Conservation (phyloP, 768 basidiomycete genomes). For the Amanita molliuscula region DNA sequence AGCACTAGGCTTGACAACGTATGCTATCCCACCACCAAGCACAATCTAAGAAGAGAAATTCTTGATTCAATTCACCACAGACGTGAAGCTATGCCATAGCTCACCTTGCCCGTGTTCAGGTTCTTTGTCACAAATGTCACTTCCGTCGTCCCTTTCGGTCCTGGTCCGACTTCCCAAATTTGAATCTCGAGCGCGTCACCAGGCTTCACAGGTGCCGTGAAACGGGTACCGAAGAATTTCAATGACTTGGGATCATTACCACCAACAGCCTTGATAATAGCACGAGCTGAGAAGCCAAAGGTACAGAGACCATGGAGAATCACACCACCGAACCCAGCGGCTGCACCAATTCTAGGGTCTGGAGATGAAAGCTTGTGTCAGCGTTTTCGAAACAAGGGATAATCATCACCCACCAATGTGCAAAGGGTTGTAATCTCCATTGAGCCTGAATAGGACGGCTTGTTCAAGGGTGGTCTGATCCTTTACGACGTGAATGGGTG, state of each 20-base stretch:
- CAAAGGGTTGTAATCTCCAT: slow-evolving; percentile 72
- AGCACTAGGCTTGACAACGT: slow-evolving; percentile 35
- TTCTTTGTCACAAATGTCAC: slow-evolving; percentile 56
- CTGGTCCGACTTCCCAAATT: slow-evolving; percentile 68
- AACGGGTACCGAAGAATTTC: slow-evolving; percentile 60
- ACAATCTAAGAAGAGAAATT: slow-evolving; percentile 23
- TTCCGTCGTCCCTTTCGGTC: slow-evolving; percentile 48
- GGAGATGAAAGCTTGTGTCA: background rate
- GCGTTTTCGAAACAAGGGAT: background rate
- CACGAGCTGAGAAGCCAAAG: slow-evolving; percentile 76
- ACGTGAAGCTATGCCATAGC: slow-evolving; percentile 4
- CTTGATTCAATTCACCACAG: background rate
- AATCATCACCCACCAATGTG: slow-evolving; percentile 44
- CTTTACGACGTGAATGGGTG: slow-evolving; percentile 48
- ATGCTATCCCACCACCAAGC: slow-evolving; percentile 55
- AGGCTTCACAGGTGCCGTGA: slow-evolving; percentile 77
- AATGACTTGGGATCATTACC: slow-evolving; percentile 51
- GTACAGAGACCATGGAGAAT: slow-evolving; percentile 81
- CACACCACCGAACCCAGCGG: slow-evolving; percentile 70
- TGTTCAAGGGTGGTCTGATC: slow-evolving; percentile 60
- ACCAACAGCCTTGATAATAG: slow-evolving; percentile 54
- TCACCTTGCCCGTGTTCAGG: slow-evolving; percentile 47
- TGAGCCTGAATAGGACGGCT: slow-evolving; percentile 62
- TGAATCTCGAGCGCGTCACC: slow-evolving; percentile 73
- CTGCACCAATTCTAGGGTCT: slow-evolving; percentile 70